A percentile compares a stretch with the other conserved stretches of the same genome.
Conservation (phyloP, 805 yeast species). For the Saccharomycopsis sp. region DNA sequence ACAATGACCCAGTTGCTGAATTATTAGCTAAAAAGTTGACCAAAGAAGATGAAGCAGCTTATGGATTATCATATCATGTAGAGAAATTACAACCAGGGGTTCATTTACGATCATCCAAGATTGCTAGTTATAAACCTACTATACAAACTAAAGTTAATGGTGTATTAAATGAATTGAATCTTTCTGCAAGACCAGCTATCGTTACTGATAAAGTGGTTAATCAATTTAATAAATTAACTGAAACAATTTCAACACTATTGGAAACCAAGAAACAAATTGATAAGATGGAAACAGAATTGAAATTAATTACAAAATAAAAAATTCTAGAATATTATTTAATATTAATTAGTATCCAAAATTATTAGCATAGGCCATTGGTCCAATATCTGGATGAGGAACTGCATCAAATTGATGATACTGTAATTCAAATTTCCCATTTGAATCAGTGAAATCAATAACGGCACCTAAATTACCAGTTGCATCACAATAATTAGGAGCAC, state of each 20-base stretch:
- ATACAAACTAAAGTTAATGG: conserved; percentile 54
- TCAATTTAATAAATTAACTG: conserved; percentile 68
- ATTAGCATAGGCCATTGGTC: conserved; percentile 87
- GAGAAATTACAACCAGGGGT: conserved; percentile 78
- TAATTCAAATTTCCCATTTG: conserved; percentile 42
- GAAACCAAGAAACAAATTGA: conserved; percentile 86
- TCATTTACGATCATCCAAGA: conserved; percentile 67
- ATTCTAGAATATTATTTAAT: background rate
- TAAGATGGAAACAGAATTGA: conserved; percentile 74
- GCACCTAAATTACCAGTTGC: conserved; percentile 88
- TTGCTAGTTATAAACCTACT: conserved; percentile 73
- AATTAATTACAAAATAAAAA: conserved; percentile 31
- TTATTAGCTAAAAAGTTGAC: conserved; percentile 51
- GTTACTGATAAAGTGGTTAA: conserved; percentile 75
- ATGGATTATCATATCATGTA: conserved; percentile 75
- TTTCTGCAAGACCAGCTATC: conserved; percentile 80
- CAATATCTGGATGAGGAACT: conserved; percentile 82
- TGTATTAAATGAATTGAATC: conserved; percentile 67
- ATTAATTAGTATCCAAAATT: conserved; percentile 33
- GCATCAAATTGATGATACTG: conserved; percentile 62
- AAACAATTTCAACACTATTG: conserved; percentile 60
- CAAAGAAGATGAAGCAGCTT: conserved; percentile 73
- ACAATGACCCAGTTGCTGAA: conserved; percentile 27
- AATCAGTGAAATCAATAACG: conserved; percentile 59
- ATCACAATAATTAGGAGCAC: conserved; percentile 98